Evolutionary conservation across 805 yeast genomes (phyloP).

Genomic region (Candida multigemmis): DNA sequence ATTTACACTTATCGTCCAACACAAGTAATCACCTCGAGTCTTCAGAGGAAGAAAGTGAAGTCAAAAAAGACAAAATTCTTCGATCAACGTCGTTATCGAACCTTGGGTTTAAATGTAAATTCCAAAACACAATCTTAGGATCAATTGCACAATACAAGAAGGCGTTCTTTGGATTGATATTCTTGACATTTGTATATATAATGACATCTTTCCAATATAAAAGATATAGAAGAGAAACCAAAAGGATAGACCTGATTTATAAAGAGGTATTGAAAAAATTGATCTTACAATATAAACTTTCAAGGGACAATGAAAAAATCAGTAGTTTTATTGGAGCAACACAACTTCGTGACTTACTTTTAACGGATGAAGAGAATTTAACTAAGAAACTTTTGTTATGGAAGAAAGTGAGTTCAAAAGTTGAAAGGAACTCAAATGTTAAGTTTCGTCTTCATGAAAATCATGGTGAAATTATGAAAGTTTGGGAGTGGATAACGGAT

Average conservation of each 20-base stretch:
- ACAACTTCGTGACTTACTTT: slow-evolving; percentile 60
- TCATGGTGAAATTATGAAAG: slow-evolving; percentile 80
- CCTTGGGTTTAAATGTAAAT: slow-evolving; percentile 48
- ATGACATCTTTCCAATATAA: slow-evolving; percentile 24
- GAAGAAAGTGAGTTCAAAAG: slow-evolving; percentile 42
- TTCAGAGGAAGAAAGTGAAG: slow-evolving; percentile 24
- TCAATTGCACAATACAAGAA: slow-evolving; percentile 20
- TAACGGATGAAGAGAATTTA: slow-evolving; percentile 31
- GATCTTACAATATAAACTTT: slow-evolving; percentile 24
- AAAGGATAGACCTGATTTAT: slow-evolving; percentile 36
- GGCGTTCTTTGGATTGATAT: too few relatives aligned
- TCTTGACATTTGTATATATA: too few relatives aligned
- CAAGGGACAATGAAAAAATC: slow-evolving; percentile 11
- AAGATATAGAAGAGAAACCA: slow-evolving; percentile 25
- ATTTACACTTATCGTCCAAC: slow-evolving; percentile 11
- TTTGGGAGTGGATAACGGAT: slow-evolving; percentile 74
- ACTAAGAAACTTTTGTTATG: slow-evolving; percentile 41
- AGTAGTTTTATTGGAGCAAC: slow-evolving; percentile 53
- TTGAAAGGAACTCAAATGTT: slow-evolving; percentile 63
- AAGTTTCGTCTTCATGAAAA: slow-evolving; percentile 56
- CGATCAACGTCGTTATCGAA: slow-evolving; percentile 66
- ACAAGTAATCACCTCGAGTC: slow-evolving; percentile 5
- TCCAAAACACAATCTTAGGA: slow-evolving; percentile 41
- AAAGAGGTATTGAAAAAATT: slow-evolving; percentile 42
- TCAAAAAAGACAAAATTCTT: slow-evolving; percentile 44